phyloP scores from a whole-genome alignment of 768 basidiomycete genomes.

The Serendipita vermifera region DNA sequence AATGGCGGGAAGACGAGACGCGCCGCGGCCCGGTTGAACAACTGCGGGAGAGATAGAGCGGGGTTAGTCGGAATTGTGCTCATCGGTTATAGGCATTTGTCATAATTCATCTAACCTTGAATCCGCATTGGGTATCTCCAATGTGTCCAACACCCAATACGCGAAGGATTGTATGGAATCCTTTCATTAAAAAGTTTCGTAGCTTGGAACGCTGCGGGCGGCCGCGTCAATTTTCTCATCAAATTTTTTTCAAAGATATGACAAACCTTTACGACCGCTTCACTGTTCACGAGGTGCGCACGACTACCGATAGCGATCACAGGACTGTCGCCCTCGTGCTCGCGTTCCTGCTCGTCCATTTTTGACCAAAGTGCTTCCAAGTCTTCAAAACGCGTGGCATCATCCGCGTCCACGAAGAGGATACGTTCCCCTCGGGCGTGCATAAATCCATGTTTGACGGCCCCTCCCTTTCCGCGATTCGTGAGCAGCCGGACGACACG shows the following conservation, averaged over 20 bases:
- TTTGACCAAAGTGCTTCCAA: constrained; percentile 63
- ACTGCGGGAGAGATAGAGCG: constrained; percentile 19
- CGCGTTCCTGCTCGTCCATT: constrained; percentile 48
- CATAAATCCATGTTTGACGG: constrained; percentile 84
- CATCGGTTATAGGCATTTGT: background rate
- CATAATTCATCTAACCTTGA: constrained; percentile 41
- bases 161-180: constrained; percentile 76
- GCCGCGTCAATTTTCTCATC: background rate
- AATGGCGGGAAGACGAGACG: constrained; percentile 73
- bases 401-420: constrained; percentile 91
- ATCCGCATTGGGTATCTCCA: constrained; percentile 92
- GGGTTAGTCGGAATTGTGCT: background rate
- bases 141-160: constrained; percentile 84
- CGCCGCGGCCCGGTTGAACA: constrained; percentile 76
- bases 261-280: constrained; percentile 82
- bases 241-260: constrained; percentile 6
- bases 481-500: constrained; percentile 62
- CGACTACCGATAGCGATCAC: constrained; percentile 72
- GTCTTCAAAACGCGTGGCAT: constrained; percentile 78
- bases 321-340: constrained; percentile 33
- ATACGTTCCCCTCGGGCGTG: constrained; percentile 63
- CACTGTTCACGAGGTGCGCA: constrained; percentile 84
- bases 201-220: constrained; percentile 59
- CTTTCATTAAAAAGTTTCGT: constrained; percentile 89
- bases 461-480: constrained; percentile 88